A percentile compares a stretch with the other conserved stretches of the same genome.
Conservation (phyloP, 1,139 yeast genomes). For the Candida mesenterica region DNA sequence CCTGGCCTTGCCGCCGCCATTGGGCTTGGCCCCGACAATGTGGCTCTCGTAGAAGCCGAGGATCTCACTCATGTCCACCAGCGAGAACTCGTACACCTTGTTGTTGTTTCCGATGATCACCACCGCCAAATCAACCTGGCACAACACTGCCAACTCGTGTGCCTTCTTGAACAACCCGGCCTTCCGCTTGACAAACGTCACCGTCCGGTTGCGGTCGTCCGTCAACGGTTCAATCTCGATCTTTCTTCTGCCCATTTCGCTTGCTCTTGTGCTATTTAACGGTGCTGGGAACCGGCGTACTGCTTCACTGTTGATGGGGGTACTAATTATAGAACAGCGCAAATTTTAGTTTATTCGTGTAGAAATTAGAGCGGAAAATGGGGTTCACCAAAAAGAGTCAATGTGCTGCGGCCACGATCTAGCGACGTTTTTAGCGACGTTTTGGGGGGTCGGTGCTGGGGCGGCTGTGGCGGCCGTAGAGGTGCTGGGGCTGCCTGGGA, state of each 20-base stretch:
- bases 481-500: too few relatives aligned
- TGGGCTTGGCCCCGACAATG: slow-evolving; percentile 9
- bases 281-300: slow-evolving; percentile 2
- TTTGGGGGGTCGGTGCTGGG: too few relatives aligned
- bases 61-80: slow-evolving; percentile 65
- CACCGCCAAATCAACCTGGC: slow-evolving; percentile 92
- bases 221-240: slow-evolving; percentile 88
- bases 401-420: too few relatives aligned
- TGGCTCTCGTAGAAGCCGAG: slow-evolving; percentile 48
- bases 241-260: slow-evolving; percentile 91
- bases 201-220: slow-evolving; percentile 86
- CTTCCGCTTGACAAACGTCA: slow-evolving; percentile 89
- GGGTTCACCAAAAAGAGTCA: too few relatives aligned
- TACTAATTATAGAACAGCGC: too few relatives aligned
- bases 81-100: slow-evolving; percentile 76
- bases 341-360: too few relatives aligned
- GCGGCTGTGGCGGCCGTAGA: too few relatives aligned
- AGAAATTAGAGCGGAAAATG: too few relatives aligned
- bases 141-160: slow-evolving; percentile 85
- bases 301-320: too few relatives aligned
- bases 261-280: slow-evolving; percentile 3
- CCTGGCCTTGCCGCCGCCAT: slow-evolving; percentile 17
- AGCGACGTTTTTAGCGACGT: too few relatives aligned
- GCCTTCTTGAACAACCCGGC: slow-evolving; percentile 97
- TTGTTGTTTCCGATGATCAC: slow-evolving; percentile 85